These are phyloP conservation scores for Diaporthe nobilis DNA, from an alignment of 2,329 filamentous ascomycete genomes.

Conservation along the genomic window DNA sequence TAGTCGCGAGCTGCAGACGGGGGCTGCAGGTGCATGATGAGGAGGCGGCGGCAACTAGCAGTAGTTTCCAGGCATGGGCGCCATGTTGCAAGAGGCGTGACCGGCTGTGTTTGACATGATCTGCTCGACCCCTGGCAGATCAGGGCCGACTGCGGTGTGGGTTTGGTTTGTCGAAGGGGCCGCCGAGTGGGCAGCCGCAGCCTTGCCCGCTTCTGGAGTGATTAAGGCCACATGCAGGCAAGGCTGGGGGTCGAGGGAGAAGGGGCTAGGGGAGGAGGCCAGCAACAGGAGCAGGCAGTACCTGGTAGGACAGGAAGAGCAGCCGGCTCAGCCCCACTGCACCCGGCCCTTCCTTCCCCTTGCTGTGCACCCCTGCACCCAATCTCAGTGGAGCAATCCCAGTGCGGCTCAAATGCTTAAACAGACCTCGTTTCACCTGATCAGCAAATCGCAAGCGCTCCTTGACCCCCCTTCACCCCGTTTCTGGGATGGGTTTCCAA, in stretches of 20 bases:
- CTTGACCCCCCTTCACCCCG: slow-evolving; percentile 1
- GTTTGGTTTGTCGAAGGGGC: slow-evolving; percentile 5
- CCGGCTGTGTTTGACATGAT: slow-evolving; percentile 28
- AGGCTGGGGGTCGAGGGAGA: too few relatives aligned
- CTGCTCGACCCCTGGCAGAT: slow-evolving; percentile 27
- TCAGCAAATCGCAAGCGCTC: slow-evolving; percentile 39
- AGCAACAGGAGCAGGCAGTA: background rate
- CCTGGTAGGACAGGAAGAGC: background rate
- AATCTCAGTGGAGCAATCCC: slow-evolving; percentile 16
- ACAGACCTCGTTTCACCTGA: slow-evolving; percentile 40
- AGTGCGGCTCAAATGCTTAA: slow-evolving; percentile 42
- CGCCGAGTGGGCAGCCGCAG: slow-evolving; percentile 8
- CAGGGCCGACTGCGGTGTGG: background rate
- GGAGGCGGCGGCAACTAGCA: slow-evolving; percentile 2
- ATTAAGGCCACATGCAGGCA: background rate
- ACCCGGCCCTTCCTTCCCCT: slow-evolving; percentile 9
- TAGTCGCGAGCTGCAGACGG: background rate
- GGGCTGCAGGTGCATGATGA: slow-evolving; percentile 1
- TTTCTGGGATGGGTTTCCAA: slow-evolving; percentile 11
- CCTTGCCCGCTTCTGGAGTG: background rate
- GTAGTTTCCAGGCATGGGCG: slow-evolving; percentile 12
- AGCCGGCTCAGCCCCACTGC: slow-evolving; percentile 18
- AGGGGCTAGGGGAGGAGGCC: background rate
- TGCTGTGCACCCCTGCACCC: slow-evolving; percentile 1
- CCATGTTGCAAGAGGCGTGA: slow-evolving; percentile 12